Base-by-base conservation (phyloP, 1,139 yeast species). In the Nematodospora anomalae region DNA sequence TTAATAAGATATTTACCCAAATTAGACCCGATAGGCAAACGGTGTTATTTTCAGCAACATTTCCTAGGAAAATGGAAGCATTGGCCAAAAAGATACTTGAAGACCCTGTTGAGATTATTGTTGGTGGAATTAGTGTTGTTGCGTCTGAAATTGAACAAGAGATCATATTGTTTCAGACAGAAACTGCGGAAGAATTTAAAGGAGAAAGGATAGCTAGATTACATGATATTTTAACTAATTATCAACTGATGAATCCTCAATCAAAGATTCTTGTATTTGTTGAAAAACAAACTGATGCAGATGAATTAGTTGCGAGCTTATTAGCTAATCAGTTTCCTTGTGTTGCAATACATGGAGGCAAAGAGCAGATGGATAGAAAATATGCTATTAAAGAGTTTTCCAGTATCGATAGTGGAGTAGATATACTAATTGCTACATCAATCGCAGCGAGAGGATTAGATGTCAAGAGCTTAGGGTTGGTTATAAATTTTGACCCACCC, bases 371-470 rank as follows among this genome's bases (percentile, higher is more conserved):
- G 31, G 97, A 92, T 55, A 70, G 99, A 38, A 85, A 84, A 36
- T 67, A 76, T 26, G 89, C 94, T 2, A 75, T 94, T 28, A 69
- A 74, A 16, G 87, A 80, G 37, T 90, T 90, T 57, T 81, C 85
- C 35, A 51, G 54, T 2, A 31, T 44, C 4, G 65, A 59, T 2
- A 84, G 89, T 18, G 74, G 73, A 0, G 61, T 81, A 2, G 71
- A 76, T 36, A 75, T 88, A 5, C 62, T 92, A 37, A 76, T 90
- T 18, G 96, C 97, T 5, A 94, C 99, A 0, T 92, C 96, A 1
- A 84, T 92, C 15, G 90, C 97, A 2, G 96, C 98, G 0, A 70
- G 99, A 45, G 99, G 99, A 0, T 64, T 92, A 22, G 97, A 92
- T 60, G 96, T 94, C 9, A 84, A 87, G 39, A 84, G 83, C 21